Percentiles rank a stretch among this genome's conserved stretches.
Conservation (phyloP, 2,329 filamentous ascomycete genomes). For the Parastagonospora avenae region DNA sequence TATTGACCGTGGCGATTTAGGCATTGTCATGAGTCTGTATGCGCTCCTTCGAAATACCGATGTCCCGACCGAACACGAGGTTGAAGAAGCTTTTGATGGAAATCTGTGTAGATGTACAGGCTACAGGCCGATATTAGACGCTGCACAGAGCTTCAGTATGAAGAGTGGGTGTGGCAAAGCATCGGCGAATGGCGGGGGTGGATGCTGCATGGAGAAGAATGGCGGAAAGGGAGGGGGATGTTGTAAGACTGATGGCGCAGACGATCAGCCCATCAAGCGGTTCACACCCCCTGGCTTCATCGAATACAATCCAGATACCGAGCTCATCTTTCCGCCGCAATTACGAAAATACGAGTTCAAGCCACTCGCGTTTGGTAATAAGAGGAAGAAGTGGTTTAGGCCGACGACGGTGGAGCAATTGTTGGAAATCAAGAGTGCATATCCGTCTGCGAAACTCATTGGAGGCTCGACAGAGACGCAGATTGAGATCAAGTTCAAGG, state of each 20-base stretch:
- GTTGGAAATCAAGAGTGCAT: slow-evolving; percentile 85
- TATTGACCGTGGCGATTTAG: slow-evolving; percentile 40
- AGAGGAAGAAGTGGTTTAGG: slow-evolving; percentile 90
- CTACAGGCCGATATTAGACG: slow-evolving; percentile 91
- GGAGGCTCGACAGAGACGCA: slow-evolving; percentile 96
- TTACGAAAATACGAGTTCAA: slow-evolving; percentile 82
- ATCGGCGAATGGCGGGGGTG: slow-evolving; percentile 62
- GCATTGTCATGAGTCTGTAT: slow-evolving; percentile 97
- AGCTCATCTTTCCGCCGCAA: slow-evolving; percentile 90
- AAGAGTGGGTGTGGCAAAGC: slow-evolving; percentile 62
- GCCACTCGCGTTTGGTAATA: slow-evolving; percentile 89
- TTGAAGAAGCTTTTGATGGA: slow-evolving; percentile 96
- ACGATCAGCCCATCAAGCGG: slow-evolving; percentile 55
- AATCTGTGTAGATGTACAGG: slow-evolving; percentile 96
- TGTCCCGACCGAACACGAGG: slow-evolving; percentile 75
- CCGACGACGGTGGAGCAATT: slow-evolving; percentile 86
- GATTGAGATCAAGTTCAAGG: slow-evolving; percentile 98
- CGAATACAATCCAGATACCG: slow-evolving; percentile 89
- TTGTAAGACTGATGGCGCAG: slow-evolving; percentile 44
- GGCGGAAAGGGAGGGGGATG: slow-evolving; percentile 49
- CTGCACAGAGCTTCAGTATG: slow-evolving; percentile 83
- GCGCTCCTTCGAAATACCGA: slow-evolving; percentile 86
- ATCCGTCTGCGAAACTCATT: slow-evolving; percentile 89
- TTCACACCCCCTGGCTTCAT: slow-evolving; percentile 93
- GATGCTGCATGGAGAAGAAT: slow-evolving; percentile 72